phyloP scores from a whole-genome alignment of 2,329 filamentous ascomycete genomes.

The Beauveria medogensis region DNA sequence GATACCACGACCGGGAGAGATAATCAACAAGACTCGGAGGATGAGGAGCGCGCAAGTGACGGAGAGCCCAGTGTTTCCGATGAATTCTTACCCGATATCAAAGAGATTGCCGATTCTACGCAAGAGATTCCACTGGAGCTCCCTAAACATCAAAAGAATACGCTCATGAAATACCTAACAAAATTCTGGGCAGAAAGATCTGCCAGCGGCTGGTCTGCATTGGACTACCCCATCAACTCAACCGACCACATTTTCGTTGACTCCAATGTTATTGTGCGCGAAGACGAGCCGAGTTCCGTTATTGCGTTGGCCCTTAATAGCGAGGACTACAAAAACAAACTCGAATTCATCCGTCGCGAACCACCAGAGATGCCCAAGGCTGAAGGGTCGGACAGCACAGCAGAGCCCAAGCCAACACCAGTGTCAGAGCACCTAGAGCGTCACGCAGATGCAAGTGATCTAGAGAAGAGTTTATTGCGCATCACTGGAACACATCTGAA shows the following conservation, averaged over 20 bases:
- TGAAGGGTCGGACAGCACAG: constrained; percentile 22
- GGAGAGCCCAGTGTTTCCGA: constrained; percentile 61
- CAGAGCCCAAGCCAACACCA: constrained; percentile 23
- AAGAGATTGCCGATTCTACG: constrained; percentile 54
- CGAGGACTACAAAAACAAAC: constrained; percentile 75
- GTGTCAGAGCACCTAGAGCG: constrained; percentile 30
- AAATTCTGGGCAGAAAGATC: constrained; percentile 99
- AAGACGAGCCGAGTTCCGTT: constrained; percentile 93
- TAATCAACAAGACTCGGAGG: constrained; percentile 56
- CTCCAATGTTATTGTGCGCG: constrained; percentile 91
- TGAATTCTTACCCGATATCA: constrained; percentile 56
- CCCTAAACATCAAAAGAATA: constrained; percentile 87
- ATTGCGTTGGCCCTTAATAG: constrained; percentile 89
- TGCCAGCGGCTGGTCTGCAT: constrained; percentile 82
- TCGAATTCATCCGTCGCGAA: constrained; percentile 55
- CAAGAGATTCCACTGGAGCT: constrained; percentile 62
- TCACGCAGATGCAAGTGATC: constrained; percentile 55
- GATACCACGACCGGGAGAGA: constrained; percentile 21
- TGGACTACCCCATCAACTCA: constrained; percentile 84
- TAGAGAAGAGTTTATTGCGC: constrained; percentile 79
- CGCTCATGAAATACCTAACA: constrained; percentile 87
- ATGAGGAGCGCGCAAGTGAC: constrained; percentile 63
- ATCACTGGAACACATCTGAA: constrained; percentile 88
- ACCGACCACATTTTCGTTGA: constrained; percentile 95
- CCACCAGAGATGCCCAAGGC: constrained; percentile 35